Evolutionary conservation across 2,329 filamentous ascomycete genomes (phyloP), one percentile per base, ranked within the genome.

Genomic region (Geoglossum cookeanum): DNA sequence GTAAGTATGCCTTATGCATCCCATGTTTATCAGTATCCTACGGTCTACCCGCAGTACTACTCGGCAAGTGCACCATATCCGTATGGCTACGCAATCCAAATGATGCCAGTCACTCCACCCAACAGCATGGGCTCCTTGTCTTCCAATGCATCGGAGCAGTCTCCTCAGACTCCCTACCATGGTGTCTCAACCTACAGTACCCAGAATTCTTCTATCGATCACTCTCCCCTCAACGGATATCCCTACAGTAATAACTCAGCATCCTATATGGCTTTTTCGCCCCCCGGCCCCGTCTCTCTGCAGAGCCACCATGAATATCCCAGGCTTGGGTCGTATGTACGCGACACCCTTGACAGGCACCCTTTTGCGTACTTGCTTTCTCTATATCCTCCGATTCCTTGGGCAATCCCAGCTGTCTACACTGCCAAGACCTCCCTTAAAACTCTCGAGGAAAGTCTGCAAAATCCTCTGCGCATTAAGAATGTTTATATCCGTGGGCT

Each of bases 401-500:
- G 80, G 61, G 91, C 92, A 55, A 90, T 98, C 51, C 91, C 91
- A 15, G 91, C 92, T 5, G 83, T 89, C 62, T 90, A 87, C 66
- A 89, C 85, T 58, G 88, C 32, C 84, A 83, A 29, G 90, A 91
- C 58, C 86, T 85, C 65, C 81, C 87, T 73, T 9, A 87, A 95
- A 76, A 90, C 86, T 47, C 79, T 97, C 32, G 91, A 95, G 61
- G 90, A 95, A 70, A 94, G 90, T 66, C 76, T 98, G 54, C 87
- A 95, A 71, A 97, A 97, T 66, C 85, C 89, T 59, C 92, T 86
- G 53, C 90, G 90, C 49, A 95, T 97, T 67, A 92, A 89, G 61
- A 98, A 98, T 66, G 91, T 98, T 62, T 98, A 98, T 74, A 96
- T 98, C 62, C 87, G 92, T 60, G 94, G 94, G 17, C 83, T 98